These are phyloP conservation scores for Sarocladium brachiariae DNA, from an alignment of 2,329 filamentous ascomycete species.

Conservation along the genomic window DNA sequence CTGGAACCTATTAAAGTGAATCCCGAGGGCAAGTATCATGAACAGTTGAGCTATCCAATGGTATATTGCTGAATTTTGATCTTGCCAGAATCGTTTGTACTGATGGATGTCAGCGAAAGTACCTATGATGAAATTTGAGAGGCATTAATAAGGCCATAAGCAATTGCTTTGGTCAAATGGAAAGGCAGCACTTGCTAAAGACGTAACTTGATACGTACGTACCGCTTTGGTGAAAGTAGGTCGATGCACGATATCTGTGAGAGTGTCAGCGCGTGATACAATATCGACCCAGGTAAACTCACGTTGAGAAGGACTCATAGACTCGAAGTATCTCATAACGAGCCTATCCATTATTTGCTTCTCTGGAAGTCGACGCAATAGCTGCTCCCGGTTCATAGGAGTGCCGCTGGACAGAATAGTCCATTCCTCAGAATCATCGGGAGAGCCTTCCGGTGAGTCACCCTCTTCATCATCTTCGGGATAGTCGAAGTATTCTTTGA, in stretches of 20 bases:
- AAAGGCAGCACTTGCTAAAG: too few species aligned
- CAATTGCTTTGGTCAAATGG: too few species aligned
- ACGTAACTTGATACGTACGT: too few species aligned
- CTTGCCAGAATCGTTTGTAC: constrained; percentile 43
- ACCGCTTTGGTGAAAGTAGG: constrained; percentile 38
- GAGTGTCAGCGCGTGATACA: background rate
- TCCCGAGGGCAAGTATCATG: constrained; percentile 36
- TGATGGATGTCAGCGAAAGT: constrained; percentile 22
- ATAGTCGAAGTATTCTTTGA: constrained; percentile 51
- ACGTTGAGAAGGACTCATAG: constrained; percentile 46
- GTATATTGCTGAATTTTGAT: constrained; percentile 30
- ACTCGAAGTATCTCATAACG: constrained; percentile 46
- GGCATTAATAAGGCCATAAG: too few species aligned
- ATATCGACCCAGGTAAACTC: constrained; percentile 14
- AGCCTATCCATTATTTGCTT: constrained; percentile 40
- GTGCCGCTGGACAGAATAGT: constrained; percentile 33
- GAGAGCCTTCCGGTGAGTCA: constrained; percentile 24
- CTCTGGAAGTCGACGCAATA: constrained; percentile 42
- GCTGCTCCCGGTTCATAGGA: constrained; percentile 35
- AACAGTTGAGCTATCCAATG: constrained; percentile 47
- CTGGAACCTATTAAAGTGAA: constrained; percentile 37
- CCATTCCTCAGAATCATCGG: constrained; percentile 32
- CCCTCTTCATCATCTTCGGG: constrained; percentile 30
- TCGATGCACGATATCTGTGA: constrained; percentile 44
- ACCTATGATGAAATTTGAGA: too few species aligned